Percentiles rank a stretch among this genome's conserved stretches.
Evolutionary conservation across 164 flowering plant species (phyloP).

Genomic region (Platanus orientalis): DNA sequence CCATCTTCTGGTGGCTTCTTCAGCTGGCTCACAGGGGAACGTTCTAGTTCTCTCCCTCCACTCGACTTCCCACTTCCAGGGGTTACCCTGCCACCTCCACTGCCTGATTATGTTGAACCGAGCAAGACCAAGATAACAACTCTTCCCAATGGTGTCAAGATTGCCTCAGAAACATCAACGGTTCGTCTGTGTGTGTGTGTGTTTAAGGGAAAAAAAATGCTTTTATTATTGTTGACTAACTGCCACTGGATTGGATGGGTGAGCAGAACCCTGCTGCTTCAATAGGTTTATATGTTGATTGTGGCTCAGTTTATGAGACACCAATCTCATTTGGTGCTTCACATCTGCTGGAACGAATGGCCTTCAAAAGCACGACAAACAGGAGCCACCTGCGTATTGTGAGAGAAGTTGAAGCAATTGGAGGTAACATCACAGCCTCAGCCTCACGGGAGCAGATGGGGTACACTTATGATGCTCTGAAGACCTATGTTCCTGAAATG

Average conservation of each 20-base stretch:
- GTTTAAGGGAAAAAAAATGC: not conserved
- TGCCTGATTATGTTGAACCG: conserved; percentile 79
- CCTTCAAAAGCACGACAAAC: conserved; percentile 50
- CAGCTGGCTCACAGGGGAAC: too few species aligned
- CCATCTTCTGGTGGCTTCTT: too few species aligned
- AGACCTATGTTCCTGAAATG: conserved; percentile 65
- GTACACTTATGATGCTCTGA: conserved; percentile 61
- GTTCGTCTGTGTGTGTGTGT: conserved; percentile 27
- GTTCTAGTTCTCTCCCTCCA: too few species aligned
- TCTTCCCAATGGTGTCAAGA: conserved; percentile 72
- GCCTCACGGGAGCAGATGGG: conserved; percentile 55
- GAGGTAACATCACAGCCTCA: conserved; percentile 33
- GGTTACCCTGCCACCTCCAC: conserved; percentile 55
- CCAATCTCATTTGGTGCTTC: conserved; percentile 35
- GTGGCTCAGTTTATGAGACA: conserved; percentile 52
- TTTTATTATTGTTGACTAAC: not conserved
- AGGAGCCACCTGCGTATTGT: conserved; percentile 45
- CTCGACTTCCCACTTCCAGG: conserved; percentile 64
- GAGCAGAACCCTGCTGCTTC: conserved; percentile 48
- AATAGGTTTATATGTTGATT: conserved; percentile 45
- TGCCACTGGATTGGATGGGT: conserved; percentile 7
- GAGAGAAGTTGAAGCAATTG: conserved; percentile 43
- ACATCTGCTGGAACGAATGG: conserved; percentile 51
- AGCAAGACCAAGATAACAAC: conserved; percentile 72
- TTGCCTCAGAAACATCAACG: conserved; percentile 79